phyloP scores from a whole-genome alignment of 1,284 basidiomycete genomes.

The Leccinum solheimii region DNA sequence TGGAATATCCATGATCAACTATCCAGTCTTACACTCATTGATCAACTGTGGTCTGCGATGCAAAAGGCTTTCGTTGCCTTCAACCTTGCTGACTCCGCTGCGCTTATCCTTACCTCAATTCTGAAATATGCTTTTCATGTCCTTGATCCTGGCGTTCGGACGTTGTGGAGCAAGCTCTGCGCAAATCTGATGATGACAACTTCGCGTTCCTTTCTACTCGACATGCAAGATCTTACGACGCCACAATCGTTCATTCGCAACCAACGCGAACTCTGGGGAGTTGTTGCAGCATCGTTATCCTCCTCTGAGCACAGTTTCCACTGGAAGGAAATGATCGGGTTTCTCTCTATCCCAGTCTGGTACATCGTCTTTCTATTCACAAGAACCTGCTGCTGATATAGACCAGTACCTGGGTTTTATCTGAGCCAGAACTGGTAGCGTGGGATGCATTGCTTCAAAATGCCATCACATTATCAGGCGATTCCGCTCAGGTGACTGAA shows the following conservation, averaged over 20 bases:
- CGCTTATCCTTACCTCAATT: constrained; percentile 43
- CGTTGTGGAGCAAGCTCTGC: constrained; percentile 48
- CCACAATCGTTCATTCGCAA: constrained; percentile 21
- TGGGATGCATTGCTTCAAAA: constrained; percentile 40
- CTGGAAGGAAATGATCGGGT: constrained; percentile 43
- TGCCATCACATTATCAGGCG: constrained; percentile 25
- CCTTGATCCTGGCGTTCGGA: constrained; percentile 37
- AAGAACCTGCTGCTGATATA: constrained; percentile 8
- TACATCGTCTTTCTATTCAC: constrained; percentile 27
- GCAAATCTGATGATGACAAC: constrained; percentile 40
- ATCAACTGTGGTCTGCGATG: constrained; percentile 51
- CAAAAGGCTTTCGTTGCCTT: constrained; percentile 44
- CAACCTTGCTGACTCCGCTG: constrained; percentile 44
- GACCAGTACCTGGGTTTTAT: constrained; percentile 45
- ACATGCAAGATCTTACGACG: constrained; percentile 5
- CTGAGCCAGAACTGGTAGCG: constrained; percentile 36
- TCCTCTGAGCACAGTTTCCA: constrained; percentile 14
- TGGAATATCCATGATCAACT: constrained; percentile 37
- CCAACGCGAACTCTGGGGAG: constrained; percentile 36
- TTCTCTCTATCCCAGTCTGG: constrained; percentile 49
- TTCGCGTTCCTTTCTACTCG: constrained; percentile 27
- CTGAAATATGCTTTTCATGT: constrained; percentile 43
- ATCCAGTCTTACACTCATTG: constrained; percentile 37
- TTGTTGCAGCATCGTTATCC: constrained; percentile 28
- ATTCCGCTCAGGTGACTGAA: constrained; percentile 22